Evolutionary conservation across 257 asterid genomes (phyloP).

Genomic region (Misopates orontium): DNA sequence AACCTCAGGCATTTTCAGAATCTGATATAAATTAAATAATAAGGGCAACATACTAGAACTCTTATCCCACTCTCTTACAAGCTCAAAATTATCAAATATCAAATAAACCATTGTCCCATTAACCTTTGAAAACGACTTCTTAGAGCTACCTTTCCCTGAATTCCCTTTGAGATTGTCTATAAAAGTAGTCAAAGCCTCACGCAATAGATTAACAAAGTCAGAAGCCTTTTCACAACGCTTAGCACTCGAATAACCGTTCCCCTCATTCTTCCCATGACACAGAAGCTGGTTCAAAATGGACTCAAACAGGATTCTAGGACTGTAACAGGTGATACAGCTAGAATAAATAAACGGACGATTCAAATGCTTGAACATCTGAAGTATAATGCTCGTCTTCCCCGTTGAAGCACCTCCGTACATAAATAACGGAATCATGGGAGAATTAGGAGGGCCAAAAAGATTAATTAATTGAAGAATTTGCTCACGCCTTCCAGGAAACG

Average conservation of each 20-base stretch:
- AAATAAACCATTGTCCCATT: slow-evolving; percentile 81
- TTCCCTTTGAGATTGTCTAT: slow-evolving; percentile 50
- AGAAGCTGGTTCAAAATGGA: slow-evolving; percentile 83
- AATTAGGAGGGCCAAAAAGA: slow-evolving; percentile 75
- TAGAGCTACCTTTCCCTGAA: slow-evolving; percentile 46
- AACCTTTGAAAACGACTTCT: slow-evolving; percentile 43
- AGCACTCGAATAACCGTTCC: slow-evolving; percentile 65
- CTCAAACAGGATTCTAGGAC: slow-evolving; percentile 75
- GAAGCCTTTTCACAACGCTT: slow-evolving; percentile 87
- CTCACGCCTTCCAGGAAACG: slow-evolving; percentile 65
- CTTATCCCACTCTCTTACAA: slow-evolving; percentile 79
- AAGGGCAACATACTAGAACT: slow-evolving; percentile 52
- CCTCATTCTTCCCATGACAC: slow-evolving; percentile 72
- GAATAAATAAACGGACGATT: slow-evolving; percentile 74
- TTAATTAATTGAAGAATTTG: slow-evolving; percentile 62
- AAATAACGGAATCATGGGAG: slow-evolving; percentile 75
- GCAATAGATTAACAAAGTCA: slow-evolving; percentile 75
- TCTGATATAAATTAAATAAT: slow-evolving; percentile 64
- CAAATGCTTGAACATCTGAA: slow-evolving; percentile 60
- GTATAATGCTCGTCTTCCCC: slow-evolving; percentile 73
- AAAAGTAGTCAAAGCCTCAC: slow-evolving; percentile 60
- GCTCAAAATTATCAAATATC: slow-evolving; percentile 75
- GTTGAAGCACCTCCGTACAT: slow-evolving; percentile 85
- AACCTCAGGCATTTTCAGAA: slow-evolving; percentile 77
- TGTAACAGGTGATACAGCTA: slow-evolving; percentile 76